Base-by-base conservation (phyloP, 768 basidiomycete species). In the Mycena polygramma region DNA sequence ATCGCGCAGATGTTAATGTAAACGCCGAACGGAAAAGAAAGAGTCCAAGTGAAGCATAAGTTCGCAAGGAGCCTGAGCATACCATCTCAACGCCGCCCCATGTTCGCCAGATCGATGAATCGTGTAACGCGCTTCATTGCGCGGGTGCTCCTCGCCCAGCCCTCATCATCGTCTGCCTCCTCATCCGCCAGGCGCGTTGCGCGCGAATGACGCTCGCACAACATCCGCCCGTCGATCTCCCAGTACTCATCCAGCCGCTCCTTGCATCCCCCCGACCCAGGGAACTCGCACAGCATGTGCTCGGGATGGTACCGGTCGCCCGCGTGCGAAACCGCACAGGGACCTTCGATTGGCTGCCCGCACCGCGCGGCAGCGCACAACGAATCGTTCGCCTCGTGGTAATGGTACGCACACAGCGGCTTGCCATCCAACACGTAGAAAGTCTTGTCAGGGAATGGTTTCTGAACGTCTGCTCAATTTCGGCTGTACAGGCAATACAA, bases 381-480 rank as follows among this genome's bases (percentile, higher is more conserved):
- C 14, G 96, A 96, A 73, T 92, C 87, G 81, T 97, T 97, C 54
- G 91, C 91, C 81, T 96, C 93, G 80, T 97, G 95, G 78, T 98
- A 98, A 79, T 97, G 96, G 77, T 94, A 94, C 41, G 91, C 93
- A 77, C 97, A 98, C 76, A 92, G 90, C 1, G 97, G 96, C 77
- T 93, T 94, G 63, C 95, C 94, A 76, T 93, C 94, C 73, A 91
- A 90, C 54, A 98, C 95, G 78, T 97, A 98, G 80, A 98, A 98
- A 14, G 90, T 89, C 78, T 92, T 93, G 80, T 95, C 95, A 5
- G 94, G 94, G 84, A 98, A 98, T 5, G 95, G 92, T 90, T 91
- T 88, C 92, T 94, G 78, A 46, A 69, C 7, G 49, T 36, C 45
- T 2, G 43, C 63, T 58, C 59, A 57, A 22, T 26, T 39, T 37